phyloP scores from a whole-genome alignment of 2,329 filamentous ascomycete species.

The Sporothrix humicola region DNA sequence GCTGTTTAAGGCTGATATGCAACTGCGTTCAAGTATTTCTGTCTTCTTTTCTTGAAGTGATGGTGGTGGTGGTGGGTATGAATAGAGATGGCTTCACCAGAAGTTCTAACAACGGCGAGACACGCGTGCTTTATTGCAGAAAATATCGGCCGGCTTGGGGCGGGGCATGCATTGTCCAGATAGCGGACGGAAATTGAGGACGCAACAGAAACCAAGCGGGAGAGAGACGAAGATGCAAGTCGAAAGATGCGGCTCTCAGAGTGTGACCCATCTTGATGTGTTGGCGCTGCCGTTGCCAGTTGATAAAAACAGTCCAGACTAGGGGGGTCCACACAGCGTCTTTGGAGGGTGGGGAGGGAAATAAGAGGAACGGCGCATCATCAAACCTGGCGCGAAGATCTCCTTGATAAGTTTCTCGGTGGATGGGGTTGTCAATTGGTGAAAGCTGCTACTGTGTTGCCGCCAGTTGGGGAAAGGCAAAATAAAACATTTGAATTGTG shows the following conservation, averaged over 20 bases:
- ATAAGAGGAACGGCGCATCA: constrained; percentile 49
- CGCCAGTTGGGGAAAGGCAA: constrained; percentile 4
- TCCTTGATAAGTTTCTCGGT: constrained; percentile 44
- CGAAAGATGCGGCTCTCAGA: constrained; percentile 69
- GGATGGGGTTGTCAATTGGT: constrained; percentile 15
- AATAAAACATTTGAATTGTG: neutral
- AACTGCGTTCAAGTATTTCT: neutral
- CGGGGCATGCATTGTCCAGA: constrained; percentile 52
- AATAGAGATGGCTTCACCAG: constrained; percentile 51
- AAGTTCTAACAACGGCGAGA: constrained; percentile 55
- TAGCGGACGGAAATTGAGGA: constrained; percentile 46
- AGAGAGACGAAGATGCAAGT: constrained; percentile 59
- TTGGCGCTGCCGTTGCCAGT: constrained; percentile 87
- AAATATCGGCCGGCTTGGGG: constrained; percentile 47
- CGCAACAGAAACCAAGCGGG: constrained; percentile 48
- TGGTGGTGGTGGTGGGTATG: constrained; percentile 17
- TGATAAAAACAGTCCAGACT: constrained; percentile 68
- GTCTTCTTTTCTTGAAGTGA: neutral
- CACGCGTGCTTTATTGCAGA: constrained; percentile 71
- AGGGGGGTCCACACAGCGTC: constrained; percentile 66
- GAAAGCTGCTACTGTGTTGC: neutral
- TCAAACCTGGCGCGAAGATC: constrained; percentile 51
- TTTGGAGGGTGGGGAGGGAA: constrained; percentile 45
- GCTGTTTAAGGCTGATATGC: constrained; percentile 40
- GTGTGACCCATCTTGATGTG: constrained; percentile 82